phyloP scores from a whole-genome alignment of 495 filamentous ascomycete genomes.

The Xeromyces bisporus region DNA sequence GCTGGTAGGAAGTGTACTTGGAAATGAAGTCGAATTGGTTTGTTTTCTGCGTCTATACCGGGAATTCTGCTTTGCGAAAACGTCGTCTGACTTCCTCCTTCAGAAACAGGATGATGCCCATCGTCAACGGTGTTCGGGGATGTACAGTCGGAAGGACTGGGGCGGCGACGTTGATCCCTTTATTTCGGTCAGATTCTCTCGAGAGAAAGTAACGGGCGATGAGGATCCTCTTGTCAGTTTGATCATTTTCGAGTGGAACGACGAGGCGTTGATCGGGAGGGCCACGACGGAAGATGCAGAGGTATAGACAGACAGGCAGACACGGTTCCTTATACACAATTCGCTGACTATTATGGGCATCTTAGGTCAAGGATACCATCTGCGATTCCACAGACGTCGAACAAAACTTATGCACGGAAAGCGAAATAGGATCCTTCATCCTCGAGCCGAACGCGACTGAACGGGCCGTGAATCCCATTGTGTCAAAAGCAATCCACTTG shows the following conservation, averaged over 20 bases:
- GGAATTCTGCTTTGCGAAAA: too few relatives aligned
- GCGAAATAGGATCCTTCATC: constrained; percentile 73
- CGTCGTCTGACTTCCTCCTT: too few relatives aligned
- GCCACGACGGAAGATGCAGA: constrained; percentile 17
- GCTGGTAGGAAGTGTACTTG: constrained; percentile 36
- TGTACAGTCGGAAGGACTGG: constrained; percentile 88
- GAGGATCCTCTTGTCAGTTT: constrained; percentile 65
- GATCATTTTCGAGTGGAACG: constrained; percentile 87
- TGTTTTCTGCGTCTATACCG: too few relatives aligned
- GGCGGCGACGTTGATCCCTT: constrained; percentile 76
- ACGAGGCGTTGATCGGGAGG: constrained; percentile 60
- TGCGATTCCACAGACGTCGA: constrained; percentile 55
- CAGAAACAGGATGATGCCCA: constrained; percentile 62
- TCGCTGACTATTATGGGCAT: constrained; percentile 7
- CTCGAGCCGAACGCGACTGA: constrained; percentile 55
- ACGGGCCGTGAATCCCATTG: constrained; percentile 47
- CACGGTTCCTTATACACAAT: background rate
- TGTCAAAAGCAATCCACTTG: constrained; percentile 66
- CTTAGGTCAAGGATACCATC: constrained; percentile 47
- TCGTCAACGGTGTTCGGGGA: constrained; percentile 82
- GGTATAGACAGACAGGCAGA: constrained; percentile 8
- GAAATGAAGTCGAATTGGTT: constrained; percentile 47
- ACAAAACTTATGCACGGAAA: constrained; percentile 49
- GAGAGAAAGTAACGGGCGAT: constrained; percentile 34
- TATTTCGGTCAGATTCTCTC: constrained; percentile 68